Percentiles rank a stretch among this genome's conserved stretches.
Conservation (phyloP, 495 filamentous ascomycete genomes). For the Aspergillus olivimuriae region DNA sequence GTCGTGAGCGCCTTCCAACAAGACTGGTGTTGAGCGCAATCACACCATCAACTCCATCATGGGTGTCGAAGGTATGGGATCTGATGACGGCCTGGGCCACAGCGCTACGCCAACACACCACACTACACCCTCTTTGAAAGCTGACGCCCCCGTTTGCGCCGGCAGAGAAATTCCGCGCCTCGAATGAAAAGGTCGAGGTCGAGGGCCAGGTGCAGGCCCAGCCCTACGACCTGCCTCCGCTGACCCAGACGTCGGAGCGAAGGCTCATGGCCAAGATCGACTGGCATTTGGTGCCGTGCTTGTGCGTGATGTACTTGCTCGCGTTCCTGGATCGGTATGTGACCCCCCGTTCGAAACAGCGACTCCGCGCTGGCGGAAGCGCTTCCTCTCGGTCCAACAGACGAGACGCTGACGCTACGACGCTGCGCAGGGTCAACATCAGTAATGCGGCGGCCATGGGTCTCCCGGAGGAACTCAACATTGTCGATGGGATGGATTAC, state of each 20-base stretch:
- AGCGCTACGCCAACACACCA: not conserved
- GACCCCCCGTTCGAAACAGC: not conserved
- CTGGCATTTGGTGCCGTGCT: constrained; percentile 68
- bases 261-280: constrained; percentile 73
- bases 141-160: constrained; percentile 9
- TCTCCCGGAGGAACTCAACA: constrained; percentile 56
- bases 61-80: constrained; percentile 1
- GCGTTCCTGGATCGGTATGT: constrained; percentile 78
- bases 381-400: constrained; percentile 5
- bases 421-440: constrained; percentile 55
- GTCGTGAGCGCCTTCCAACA: not conserved
- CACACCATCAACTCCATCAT: not conserved
- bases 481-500: constrained; percentile 53
- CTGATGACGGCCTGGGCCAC: too few species aligned
- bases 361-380: not conserved
- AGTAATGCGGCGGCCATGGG: constrained; percentile 59
- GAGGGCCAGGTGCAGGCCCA: constrained; percentile 21
- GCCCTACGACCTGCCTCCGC: constrained; percentile 22
- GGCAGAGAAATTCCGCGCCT: constrained; percentile 10
- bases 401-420: too few species aligned
- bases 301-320: constrained; percentile 77
- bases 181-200: constrained; percentile 14
- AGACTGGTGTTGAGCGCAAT: not conserved
- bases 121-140: not conserved
- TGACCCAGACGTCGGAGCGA: constrained; percentile 57